These are phyloP conservation scores for Phytophthora boehmeriae DNA, from an alignment of 352 stramenopile genomes.

Conservation along the genomic window DNA sequence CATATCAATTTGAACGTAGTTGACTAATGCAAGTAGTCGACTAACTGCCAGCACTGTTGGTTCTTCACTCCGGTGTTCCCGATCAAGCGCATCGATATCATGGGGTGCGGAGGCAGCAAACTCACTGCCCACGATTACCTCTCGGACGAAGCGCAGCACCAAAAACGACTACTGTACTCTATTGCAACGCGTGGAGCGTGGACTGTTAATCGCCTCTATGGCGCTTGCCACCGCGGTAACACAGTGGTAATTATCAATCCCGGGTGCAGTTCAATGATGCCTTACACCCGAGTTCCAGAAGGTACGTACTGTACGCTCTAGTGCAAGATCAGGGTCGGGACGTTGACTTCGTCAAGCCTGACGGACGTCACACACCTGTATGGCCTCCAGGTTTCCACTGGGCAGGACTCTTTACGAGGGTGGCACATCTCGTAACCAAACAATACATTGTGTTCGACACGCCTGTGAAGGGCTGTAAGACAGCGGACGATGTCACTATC, in stretches of 20 bases:
- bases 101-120: no score
- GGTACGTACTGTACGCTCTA: conserved; percentile 89
- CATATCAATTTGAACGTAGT: no score
- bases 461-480: conserved; percentile 90
- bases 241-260: conserved; percentile 85
- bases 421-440: conserved; percentile 89
- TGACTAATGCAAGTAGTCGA: no score
- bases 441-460: conserved; percentile 90
- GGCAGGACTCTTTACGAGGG: conserved; percentile 76
- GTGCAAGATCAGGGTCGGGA: conserved; percentile 87
- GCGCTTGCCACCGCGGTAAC: conserved; percentile 77
- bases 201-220: conserved; percentile 82
- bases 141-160: conserved; percentile 52
- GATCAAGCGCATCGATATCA: no score
- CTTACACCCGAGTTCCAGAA: conserved; percentile 88
- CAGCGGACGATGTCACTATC: conserved; percentile 87
- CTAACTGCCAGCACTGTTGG: no score
- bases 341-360: conserved; percentile 57
- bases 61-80: no score
- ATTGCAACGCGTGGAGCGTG: conserved; percentile 58
- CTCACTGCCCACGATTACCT: conserved; percentile 40
- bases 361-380: conserved; percentile 47
- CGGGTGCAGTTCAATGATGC: conserved; percentile 57
- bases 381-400: conserved; percentile 85
- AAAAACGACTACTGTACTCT: conserved; percentile 77